Percentiles rank a stretch among this genome's conserved stretches.
These are phyloP conservation scores for Arachnomyces sp. DNA, from an alignment of 2,329 filamentous ascomycete species.

Conservation along the genomic window DNA sequence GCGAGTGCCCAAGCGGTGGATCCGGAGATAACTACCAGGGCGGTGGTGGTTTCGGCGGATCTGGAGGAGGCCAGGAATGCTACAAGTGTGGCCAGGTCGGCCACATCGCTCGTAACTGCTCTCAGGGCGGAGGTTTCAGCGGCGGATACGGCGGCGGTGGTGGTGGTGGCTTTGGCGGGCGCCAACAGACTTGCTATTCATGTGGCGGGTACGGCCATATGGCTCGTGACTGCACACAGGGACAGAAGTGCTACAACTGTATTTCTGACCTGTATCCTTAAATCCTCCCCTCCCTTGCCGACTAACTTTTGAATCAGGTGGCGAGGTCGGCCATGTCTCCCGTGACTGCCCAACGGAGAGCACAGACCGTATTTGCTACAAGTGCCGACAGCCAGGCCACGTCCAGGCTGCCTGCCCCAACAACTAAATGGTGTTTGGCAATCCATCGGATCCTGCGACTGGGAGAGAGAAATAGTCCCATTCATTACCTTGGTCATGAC, in stretches of 20 bases:
- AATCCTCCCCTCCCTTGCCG: slow-evolving; percentile 1
- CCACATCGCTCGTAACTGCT: slow-evolving; percentile 74
- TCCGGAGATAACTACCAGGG: slow-evolving; percentile 40
- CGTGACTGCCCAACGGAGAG: slow-evolving; percentile 94
- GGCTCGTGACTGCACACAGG: slow-evolving; percentile 96
- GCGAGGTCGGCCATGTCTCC: slow-evolving; percentile 87
- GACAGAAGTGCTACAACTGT: slow-evolving; percentile 99
- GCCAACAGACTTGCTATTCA: slow-evolving; percentile 89
- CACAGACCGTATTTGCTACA: slow-evolving; percentile 96
- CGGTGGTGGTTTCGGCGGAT: slow-evolving; percentile 37
- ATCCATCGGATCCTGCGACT: slow-evolving; percentile 12
- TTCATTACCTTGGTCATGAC: slow-evolving; percentile 3
- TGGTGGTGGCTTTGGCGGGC: slow-evolving; percentile 44
- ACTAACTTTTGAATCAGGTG: slow-evolving; percentile 38
- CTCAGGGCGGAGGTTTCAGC: slow-evolving; percentile 44
- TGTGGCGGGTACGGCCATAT: slow-evolving; percentile 97
- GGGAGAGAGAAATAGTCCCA: not conserved
- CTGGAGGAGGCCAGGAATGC: slow-evolving; percentile 56
- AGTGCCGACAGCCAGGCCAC: slow-evolving; percentile 80
- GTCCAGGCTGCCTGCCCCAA: slow-evolving; percentile 88
- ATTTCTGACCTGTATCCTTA: slow-evolving; percentile 21
- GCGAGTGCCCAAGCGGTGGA: slow-evolving; percentile 54
- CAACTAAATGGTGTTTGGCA: slow-evolving; percentile 46
- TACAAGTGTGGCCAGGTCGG: slow-evolving; percentile 98
- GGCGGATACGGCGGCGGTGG: slow-evolving; percentile 40